Evolutionary conservation across 2,329 filamentous ascomycete genomes (phyloP), one percentile per base, ranked within the genome.

Genomic region (Penicillium sp.): DNA sequence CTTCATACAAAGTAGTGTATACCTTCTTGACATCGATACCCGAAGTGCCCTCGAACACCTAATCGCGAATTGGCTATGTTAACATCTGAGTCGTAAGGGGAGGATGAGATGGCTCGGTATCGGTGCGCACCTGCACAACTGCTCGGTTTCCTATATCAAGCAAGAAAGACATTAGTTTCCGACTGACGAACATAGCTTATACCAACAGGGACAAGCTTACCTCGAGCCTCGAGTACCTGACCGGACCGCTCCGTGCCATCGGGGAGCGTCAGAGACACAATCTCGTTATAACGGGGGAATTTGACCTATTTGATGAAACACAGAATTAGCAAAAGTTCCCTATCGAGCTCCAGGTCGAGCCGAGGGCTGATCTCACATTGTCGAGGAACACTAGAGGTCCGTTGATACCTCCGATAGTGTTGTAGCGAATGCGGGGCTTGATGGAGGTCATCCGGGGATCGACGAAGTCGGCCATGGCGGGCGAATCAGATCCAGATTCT

Each of bases 1-100:
- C 37, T 11, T 8, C 6, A 39, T 34, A 28, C 22, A 22, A 11
- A 11, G 10, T 39, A 14, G 35, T 55, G 34, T 48, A 78, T 82
- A 91, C 92, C 90, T 88, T 99, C 86, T 98, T 97, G 67, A 99
- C 95, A 86, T 99, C 95, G 77, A 99, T 95, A 75, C 95, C 95
- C 49, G 93, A 82, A 65, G 95, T 99, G 71, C 95, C 95, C 81
- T 99, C 95, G 77, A 99, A 99, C 70, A 98, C 93, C 90, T 96
- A 81, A 42, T 53, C 22, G 57, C 35, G 50, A 64, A 65, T 39
- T 41, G 28, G 37, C 61, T 51, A 45, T 39, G 64, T 74, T 64
- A 71, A 69, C 51, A 59, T 38, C 61, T 57, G 57, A 53, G 45
- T 37, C 53, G 37, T 41, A 15, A 55, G 49, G 47, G 41, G 55